Base-by-base conservation (phyloP, 1,284 basidiomycete species). In the Apiotrichum gracile region DNA sequence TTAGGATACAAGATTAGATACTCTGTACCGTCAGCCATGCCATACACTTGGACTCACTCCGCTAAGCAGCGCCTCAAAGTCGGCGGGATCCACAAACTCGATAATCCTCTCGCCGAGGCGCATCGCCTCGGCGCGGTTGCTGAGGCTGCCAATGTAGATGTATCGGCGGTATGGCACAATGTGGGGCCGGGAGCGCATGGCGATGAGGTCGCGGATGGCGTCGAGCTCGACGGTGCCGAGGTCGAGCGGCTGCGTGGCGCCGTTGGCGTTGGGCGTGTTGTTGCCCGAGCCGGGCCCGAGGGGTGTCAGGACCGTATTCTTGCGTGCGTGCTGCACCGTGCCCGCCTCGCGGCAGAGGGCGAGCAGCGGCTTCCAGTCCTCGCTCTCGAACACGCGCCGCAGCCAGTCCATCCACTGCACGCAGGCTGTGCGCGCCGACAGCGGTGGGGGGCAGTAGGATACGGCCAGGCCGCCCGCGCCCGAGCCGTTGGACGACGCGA, bases 121-220 rank as follows among this genome's bases (percentile, higher is more conserved):
- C 1, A 10, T 27, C 14, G 40, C 33, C 19, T 41, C 41, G 41
- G 35, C 34, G 31, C 31, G 33, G 17, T 46, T 48, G 48, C 43
- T 46, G 19, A 62, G 39, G 27, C 57, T 52, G 5, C 64, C 68
- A 12, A 72, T 55, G 52, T 65, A 66, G 2, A 72, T 39, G 37
- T 58, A 70, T 14, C 67, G 55, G 29, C 64, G 54, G 49, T 68
- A 69, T 14, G 63, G 62, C 10, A 65, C 40, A 1, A 65, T 16
- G 49, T 70, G 61, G 7, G 66, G 64, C 37, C 61, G 48, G 12
- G 45, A 43, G 22, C 61, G 52, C 64, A 72, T 68, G 5, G 25
- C 52, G 12, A 40, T 46, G 21, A 69, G 38, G 52, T 70, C 70
- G n/a, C 49, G 45, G 16, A 67, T 21, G 22, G 63, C 65, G 0